Conservation (phyloP, 108 stramenopile species). For the Mayamaea pseudoterrestris region DNA sequence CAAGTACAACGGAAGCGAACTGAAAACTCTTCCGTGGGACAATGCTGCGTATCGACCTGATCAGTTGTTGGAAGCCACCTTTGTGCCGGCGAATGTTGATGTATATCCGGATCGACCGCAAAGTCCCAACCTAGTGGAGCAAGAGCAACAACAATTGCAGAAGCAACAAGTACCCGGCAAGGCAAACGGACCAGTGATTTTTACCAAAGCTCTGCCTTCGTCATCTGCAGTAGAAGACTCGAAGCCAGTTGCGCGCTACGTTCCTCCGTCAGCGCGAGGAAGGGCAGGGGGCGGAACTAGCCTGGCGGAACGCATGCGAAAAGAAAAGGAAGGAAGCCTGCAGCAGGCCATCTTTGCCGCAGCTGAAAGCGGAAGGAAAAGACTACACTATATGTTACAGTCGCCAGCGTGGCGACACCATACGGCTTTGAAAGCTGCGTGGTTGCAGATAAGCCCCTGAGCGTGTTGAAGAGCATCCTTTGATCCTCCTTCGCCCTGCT, state of each 20-base stretch:
- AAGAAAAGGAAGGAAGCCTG: slow-evolving; percentile 61
- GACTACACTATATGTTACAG: no score
- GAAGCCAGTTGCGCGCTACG: slow-evolving; percentile 25
- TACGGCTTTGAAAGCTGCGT: no score
- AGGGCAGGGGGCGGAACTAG: slow-evolving; percentile 34
- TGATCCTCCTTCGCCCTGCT: no score
- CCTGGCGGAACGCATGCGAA: slow-evolving; percentile 70
- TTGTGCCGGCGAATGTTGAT: slow-evolving; percentile 33
- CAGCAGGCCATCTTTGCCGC: slow-evolving; percentile 36
- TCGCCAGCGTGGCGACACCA: no score
- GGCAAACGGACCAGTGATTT: neutral
- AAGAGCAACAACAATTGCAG: neutral
- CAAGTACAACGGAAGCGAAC: slow-evolving; percentile 70
- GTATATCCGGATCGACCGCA: slow-evolving; percentile 83
- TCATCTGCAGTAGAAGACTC: slow-evolving; percentile 16
- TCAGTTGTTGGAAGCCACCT: slow-evolving; percentile 49
- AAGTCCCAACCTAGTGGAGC: slow-evolving; percentile 42
- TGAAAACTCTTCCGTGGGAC: slow-evolving; percentile 52
- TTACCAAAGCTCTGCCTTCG: neutral
- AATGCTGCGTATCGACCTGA: slow-evolving; percentile 61
- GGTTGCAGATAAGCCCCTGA: no score
- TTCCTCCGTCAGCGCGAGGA: slow-evolving; percentile 66
- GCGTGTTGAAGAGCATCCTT: no score
- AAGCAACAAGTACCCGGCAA: neutral
- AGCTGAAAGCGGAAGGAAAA: no score